Evolutionary conservation across 2,329 filamentous ascomycete species (phyloP).

Genomic region (Epichloe baconii): DNA sequence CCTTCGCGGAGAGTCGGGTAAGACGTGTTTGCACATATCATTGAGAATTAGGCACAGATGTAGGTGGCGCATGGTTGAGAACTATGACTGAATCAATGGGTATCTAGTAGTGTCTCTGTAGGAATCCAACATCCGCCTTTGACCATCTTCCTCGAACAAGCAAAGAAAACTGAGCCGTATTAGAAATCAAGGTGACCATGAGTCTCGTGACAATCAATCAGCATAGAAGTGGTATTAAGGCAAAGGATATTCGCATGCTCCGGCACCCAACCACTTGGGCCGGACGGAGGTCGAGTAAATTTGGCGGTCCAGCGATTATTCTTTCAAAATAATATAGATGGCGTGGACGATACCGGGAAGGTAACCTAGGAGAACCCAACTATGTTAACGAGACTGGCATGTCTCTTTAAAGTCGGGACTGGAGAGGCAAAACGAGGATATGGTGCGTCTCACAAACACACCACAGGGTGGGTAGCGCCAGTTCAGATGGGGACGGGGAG

Average conservation of each 20-base stretch:
- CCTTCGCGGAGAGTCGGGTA: too few species aligned
- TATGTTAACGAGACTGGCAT: neutral
- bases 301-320: neutral
- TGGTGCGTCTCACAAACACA: neutral
- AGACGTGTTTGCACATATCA: too few species aligned
- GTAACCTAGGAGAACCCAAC: slow-evolving; percentile 25
- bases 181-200: neutral
- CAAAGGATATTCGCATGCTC: neutral
- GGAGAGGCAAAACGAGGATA: neutral
- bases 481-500: neutral
- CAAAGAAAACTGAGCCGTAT: neutral
- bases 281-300: too few species aligned
- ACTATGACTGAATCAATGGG: slow-evolving; percentile 1
- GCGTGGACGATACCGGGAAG: slow-evolving; percentile 85
- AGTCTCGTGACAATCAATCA: neutral
- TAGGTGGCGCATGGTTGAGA: neutral
- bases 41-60: too few species aligned
- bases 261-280: too few species aligned
- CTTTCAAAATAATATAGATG: slow-evolving; percentile 61
- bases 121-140: slow-evolving; percentile 6
- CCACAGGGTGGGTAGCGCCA: neutral
- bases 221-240: too few species aligned
- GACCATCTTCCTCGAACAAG: neutral
- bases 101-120: slow-evolving; percentile 3
- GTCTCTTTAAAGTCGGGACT: neutral